Conservation (phyloP, 2,329 filamentous ascomycete genomes). For the Penicillium sp. region DNA sequence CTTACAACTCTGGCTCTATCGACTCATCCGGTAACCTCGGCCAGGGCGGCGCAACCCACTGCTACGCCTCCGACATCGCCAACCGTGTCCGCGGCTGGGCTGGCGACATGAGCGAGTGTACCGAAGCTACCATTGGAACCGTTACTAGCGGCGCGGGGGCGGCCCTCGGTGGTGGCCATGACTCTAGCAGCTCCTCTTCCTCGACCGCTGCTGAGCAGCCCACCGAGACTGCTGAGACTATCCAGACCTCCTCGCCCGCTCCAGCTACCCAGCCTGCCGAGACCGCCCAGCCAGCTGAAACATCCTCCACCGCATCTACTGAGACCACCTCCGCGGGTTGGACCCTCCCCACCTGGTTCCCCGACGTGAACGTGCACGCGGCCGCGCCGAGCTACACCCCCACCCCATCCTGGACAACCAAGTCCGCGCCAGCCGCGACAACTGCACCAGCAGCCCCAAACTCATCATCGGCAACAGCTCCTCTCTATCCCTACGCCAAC, state of each 20-base stretch:
- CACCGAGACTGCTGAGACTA: slow-evolving; percentile 2
- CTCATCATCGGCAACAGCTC: slow-evolving; percentile 9
- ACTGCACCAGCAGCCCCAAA: slow-evolving; percentile 1
- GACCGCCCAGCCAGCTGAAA: slow-evolving; percentile 13
- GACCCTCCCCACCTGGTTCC: neutral
- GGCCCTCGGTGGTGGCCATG: slow-evolving; percentile 1
- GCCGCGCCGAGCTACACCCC: neutral
- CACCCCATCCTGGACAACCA: slow-evolving; percentile 7
- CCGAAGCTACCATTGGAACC: slow-evolving; percentile 12
- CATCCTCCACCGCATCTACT: neutral
- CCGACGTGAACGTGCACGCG: neutral
- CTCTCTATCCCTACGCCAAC: slow-evolving; percentile 24
- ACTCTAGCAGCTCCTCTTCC: slow-evolving; percentile 12
- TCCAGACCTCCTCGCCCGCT: slow-evolving; percentile 6
- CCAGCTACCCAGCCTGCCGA: neutral
- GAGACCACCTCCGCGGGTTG: neutral
- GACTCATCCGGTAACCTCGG: slow-evolving; percentile 33
- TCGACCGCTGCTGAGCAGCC: slow-evolving; percentile 3
- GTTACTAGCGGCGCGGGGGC: slow-evolving; percentile 12
- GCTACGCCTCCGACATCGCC: slow-evolving; percentile 30
- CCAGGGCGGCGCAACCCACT: slow-evolving; percentile 26
- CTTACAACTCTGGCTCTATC: slow-evolving; percentile 45
- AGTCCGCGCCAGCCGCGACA: slow-evolving; percentile 4
- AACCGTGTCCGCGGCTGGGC: slow-evolving; percentile 31
- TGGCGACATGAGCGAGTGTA: slow-evolving; percentile 20